Evolutionary conservation across 495 filamentous ascomycete genomes (phyloP).

Genomic region (Evernia prunastri): DNA sequence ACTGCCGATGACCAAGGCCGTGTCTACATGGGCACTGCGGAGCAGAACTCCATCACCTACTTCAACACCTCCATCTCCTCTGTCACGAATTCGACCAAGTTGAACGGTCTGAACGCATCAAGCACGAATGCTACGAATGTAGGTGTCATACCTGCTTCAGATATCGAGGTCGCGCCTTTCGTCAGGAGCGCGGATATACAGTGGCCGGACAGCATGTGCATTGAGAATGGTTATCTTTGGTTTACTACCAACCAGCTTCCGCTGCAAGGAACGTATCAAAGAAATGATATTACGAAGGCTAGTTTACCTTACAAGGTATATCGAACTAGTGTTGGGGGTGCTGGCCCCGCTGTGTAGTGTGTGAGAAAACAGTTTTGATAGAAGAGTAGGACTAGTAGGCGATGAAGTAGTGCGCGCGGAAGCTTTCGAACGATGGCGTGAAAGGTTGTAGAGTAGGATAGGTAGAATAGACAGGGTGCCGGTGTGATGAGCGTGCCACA

Average conservation of each 20-base stretch:
- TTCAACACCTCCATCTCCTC: background rate
- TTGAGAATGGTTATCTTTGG: background rate
- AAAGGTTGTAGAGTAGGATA: too few relatives aligned
- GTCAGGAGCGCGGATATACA: background rate
- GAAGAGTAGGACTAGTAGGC: too few relatives aligned
- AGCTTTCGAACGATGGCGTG: too few relatives aligned
- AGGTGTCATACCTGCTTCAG: background rate
- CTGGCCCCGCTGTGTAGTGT: background rate
- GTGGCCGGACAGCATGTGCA: background rate
- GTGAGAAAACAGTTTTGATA: too few relatives aligned
- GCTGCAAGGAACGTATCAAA: background rate
- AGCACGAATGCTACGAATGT: background rate
- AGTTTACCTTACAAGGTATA: background rate
- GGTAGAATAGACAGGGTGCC: too few relatives aligned
- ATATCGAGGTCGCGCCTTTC: background rate
- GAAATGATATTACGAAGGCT: background rate
- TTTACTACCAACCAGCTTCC: background rate
- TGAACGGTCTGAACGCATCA: constrained; percentile 1
- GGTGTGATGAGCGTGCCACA: too few relatives aligned
- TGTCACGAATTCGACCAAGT: background rate
- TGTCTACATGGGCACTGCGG: background rate
- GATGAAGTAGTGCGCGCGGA: too few relatives aligned
- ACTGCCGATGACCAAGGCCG: constrained; percentile 6
- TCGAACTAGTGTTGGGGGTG: background rate
- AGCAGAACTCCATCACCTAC: constrained; percentile 8